Conservation (phyloP, 2,329 filamentous ascomycete genomes). For the Arthroderma sp. region DNA sequence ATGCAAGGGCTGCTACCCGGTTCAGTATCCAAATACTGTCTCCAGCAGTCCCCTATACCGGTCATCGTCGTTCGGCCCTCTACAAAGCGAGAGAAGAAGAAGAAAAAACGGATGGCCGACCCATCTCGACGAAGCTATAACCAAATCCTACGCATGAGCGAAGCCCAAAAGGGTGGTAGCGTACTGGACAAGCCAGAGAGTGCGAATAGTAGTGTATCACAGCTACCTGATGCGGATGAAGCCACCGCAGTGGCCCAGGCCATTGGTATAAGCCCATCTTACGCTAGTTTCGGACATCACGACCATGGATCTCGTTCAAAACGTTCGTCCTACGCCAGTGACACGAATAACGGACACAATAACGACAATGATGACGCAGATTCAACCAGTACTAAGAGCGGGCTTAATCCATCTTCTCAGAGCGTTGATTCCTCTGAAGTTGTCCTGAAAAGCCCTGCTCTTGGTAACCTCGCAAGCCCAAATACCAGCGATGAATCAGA, state of each 20-base stretch:
- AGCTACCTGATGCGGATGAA: constrained; percentile 35
- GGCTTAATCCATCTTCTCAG: constrained; percentile 5
- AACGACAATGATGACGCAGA: constrained; percentile 5
- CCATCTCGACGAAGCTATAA: constrained; percentile 63
- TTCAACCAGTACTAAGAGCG: constrained; percentile 3
- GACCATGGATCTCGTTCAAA: constrained; percentile 1
- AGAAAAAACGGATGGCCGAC: constrained; percentile 68
- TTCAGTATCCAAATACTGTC: constrained; percentile 85
- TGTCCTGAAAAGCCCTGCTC: constrained; percentile 9
- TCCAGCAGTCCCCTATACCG: constrained; percentile 84
- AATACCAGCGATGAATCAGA: constrained; percentile 2
- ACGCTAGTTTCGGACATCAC: background rate
- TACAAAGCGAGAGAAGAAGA: constrained; percentile 80
- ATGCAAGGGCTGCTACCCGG: constrained; percentile 78
- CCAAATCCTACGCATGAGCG: constrained; percentile 58
- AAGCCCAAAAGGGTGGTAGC: constrained; percentile 33
- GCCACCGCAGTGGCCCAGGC: constrained; percentile 38
- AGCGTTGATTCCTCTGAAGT: constrained; percentile 4
- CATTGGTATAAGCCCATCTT: constrained; percentile 28
- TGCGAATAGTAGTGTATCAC: constrained; percentile 32
- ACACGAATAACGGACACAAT: constrained; percentile 1
- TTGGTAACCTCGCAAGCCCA: constrained; percentile 5
- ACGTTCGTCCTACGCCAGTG: background rate
- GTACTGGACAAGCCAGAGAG: constrained; percentile 40
- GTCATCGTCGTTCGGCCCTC: constrained; percentile 84